These are phyloP conservation scores for Biscogniauxia marginata DNA, from an alignment of 2,329 filamentous ascomycete genomes.

Conservation along the genomic window DNA sequence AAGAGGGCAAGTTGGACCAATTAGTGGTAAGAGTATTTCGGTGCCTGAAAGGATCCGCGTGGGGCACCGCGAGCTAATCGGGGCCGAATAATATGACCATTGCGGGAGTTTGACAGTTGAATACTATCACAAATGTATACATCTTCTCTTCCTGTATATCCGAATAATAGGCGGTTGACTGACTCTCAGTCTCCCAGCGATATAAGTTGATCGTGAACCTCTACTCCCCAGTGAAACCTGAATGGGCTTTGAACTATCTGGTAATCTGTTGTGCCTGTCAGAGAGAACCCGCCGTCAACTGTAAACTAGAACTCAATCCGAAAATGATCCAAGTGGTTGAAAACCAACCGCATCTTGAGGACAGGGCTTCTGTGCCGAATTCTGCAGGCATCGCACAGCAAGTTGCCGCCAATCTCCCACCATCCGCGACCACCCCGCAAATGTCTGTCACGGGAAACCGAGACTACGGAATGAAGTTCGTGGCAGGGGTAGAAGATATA, in stretches of 20 bases:
- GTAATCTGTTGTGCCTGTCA: too few species aligned
- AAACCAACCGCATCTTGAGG: background rate
- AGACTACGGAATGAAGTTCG: slow-evolving; percentile 21
- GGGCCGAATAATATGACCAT: background rate
- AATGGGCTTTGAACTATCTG: too few species aligned
- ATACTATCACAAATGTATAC: background rate
- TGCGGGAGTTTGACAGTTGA: background rate
- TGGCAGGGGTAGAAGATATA: slow-evolving; percentile 12
- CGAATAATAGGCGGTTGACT: too few species aligned
- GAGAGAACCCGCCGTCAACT: background rate
- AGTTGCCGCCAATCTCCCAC: slow-evolving; percentile 9
- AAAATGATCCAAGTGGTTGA: background rate
- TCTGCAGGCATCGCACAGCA: background rate
- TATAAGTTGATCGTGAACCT: too few species aligned
- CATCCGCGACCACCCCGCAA: slow-evolving; percentile 18
- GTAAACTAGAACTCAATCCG: background rate
- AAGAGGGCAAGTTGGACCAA: slow-evolving; percentile 6
- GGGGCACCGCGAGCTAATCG: slow-evolving; percentile 2
- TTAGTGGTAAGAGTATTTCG: slow-evolving; percentile 15
- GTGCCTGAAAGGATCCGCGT: slow-evolving; percentile 18
- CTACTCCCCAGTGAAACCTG: too few species aligned
- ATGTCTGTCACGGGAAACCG: slow-evolving; percentile 17
- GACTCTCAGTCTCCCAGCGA: too few species aligned
- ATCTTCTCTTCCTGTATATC: too few species aligned
- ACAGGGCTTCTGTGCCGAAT: background rate